Percentiles rank a stretch among this genome's conserved stretches.
phyloP scores from a whole-genome alignment of 2,329 filamentous ascomycete species.

The Torrubiella hemipterigena region DNA sequence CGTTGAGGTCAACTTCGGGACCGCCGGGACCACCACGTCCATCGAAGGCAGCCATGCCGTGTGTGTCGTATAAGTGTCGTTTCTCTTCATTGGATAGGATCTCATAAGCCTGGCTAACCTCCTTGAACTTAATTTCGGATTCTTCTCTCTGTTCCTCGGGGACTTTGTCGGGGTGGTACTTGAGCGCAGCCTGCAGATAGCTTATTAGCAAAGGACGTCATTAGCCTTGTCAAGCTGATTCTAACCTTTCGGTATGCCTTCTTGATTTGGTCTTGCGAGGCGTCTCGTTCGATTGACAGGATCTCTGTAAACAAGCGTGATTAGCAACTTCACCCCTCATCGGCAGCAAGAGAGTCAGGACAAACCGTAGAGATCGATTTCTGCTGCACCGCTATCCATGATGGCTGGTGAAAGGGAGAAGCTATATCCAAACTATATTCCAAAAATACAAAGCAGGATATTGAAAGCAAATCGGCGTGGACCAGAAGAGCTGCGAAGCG shows the following conservation, averaged over 20 bases:
- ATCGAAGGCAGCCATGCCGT: constrained; percentile 91
- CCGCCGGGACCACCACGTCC: constrained; percentile 54
- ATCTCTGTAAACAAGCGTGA: constrained; percentile 44
- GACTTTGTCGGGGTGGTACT: constrained; percentile 92
- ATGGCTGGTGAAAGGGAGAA: constrained; percentile 1
- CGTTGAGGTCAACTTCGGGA: constrained; percentile 74
- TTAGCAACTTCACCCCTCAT: no score
- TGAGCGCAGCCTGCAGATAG: constrained; percentile 58
- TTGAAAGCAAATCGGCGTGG: no score
- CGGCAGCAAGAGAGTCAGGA: constrained; percentile 4
- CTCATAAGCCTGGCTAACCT: constrained; percentile 88
- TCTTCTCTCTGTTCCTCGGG: constrained; percentile 71
- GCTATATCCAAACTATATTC: constrained; percentile 2
- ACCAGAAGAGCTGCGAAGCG: neutral
- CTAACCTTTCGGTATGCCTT: constrained; percentile 90
- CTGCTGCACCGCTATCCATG: constrained; percentile 16
- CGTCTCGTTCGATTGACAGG: constrained; percentile 60
- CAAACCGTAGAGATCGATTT: constrained; percentile 52
- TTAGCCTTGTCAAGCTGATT: constrained; percentile 4
- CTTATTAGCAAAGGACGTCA: constrained; percentile 1
- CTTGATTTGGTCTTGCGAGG: constrained; percentile 73
- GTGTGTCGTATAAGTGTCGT: constrained; percentile 78
- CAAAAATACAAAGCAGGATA: constrained; percentile 1
- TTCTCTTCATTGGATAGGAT: constrained; percentile 95
- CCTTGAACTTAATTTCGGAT: constrained; percentile 87